Evolutionary conservation across 2,329 filamentous ascomycete species (phyloP).

Genomic region (Curvularia eragrostidis): DNA sequence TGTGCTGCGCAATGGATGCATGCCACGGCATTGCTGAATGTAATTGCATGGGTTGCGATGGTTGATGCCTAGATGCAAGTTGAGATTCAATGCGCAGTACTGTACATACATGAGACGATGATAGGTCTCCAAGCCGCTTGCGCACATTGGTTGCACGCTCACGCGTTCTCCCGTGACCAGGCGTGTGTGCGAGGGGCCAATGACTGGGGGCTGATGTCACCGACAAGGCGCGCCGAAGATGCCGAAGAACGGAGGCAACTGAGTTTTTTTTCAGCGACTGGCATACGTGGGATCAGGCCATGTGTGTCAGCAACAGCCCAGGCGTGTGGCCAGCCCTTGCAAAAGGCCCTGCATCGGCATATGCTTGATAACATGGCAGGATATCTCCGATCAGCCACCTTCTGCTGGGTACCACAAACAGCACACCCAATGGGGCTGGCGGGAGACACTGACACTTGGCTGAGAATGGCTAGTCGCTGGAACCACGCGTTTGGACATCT

Average conservation of each 20-base stretch:
- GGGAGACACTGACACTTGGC: slow-evolving; percentile 15
- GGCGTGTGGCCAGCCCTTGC: slow-evolving; percentile 12
- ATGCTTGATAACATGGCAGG: slow-evolving; percentile 8
- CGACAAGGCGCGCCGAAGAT: slow-evolving; percentile 20
- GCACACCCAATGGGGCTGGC: slow-evolving; percentile 6
- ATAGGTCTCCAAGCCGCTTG: slow-evolving; percentile 5
- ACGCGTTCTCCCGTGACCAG: slow-evolving; percentile 27
- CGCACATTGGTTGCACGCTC: slow-evolving; percentile 8
- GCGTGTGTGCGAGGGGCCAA: slow-evolving; percentile 21
- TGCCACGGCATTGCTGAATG: background rate
- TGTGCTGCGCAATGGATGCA: background rate
- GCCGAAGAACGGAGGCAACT: slow-evolving; percentile 21
- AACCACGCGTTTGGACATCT: slow-evolving; percentile 33
- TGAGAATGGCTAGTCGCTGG: slow-evolving; percentile 30
- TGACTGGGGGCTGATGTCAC: slow-evolving; percentile 12
- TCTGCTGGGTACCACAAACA: background rate
- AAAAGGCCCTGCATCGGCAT: slow-evolving; percentile 1
- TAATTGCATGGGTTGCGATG: background rate
- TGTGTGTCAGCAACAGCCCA: slow-evolving; percentile 17
- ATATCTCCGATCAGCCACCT: slow-evolving; percentile 3
- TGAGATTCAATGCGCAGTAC: background rate
- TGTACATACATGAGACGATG: background rate
- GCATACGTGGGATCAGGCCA: slow-evolving; percentile 11
- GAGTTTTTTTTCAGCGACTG: background rate
- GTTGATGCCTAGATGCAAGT: background rate